Conservation (phyloP, 2,329 filamentous ascomycete genomes). For the Amauroascus niger region DNA sequence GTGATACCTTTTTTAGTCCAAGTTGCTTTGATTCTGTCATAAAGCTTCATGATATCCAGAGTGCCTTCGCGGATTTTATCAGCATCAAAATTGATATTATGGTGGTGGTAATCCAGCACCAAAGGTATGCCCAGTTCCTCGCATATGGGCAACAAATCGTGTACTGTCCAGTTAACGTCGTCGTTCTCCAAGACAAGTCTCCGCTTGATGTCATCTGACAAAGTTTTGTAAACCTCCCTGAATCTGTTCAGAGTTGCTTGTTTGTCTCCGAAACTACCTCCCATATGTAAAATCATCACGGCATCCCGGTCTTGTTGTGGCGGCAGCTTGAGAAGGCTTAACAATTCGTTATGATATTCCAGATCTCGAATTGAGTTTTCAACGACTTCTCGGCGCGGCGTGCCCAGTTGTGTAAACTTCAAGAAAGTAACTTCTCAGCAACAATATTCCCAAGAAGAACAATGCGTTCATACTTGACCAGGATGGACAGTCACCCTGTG, state of each 20-base stretch:
- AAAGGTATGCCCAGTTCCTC: conserved; percentile 90
- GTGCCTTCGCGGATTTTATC: conserved; percentile 71
- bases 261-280: conserved; percentile 83
- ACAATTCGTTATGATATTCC: conserved; percentile 78
- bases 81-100: conserved; percentile 82
- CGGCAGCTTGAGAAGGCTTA: conserved; percentile 65
- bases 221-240: conserved; percentile 57
- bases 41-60: conserved; percentile 64
- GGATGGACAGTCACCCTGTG: conserved; percentile 86
- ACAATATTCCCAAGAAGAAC: neutral
- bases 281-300: conserved; percentile 91
- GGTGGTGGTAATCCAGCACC: conserved; percentile 87
- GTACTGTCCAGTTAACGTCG: conserved; percentile 85
- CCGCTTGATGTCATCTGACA: conserved; percentile 63
- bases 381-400: conserved; percentile 67
- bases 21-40: conserved; percentile 66
- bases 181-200: conserved; percentile 88
- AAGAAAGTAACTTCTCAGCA: conserved; percentile 1
- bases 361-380: conserved; percentile 68
- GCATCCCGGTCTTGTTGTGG: conserved; percentile 73
- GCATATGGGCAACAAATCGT: conserved; percentile 80
- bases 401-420: conserved; percentile 76
- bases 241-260: conserved; percentile 67
- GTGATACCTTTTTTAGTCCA: conserved; percentile 77
- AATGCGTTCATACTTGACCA: conserved; percentile 49